Evolutionary conservation across 1,284 basidiomycete genomes (phyloP).

Genomic region (Coniferiporia weirii): DNA sequence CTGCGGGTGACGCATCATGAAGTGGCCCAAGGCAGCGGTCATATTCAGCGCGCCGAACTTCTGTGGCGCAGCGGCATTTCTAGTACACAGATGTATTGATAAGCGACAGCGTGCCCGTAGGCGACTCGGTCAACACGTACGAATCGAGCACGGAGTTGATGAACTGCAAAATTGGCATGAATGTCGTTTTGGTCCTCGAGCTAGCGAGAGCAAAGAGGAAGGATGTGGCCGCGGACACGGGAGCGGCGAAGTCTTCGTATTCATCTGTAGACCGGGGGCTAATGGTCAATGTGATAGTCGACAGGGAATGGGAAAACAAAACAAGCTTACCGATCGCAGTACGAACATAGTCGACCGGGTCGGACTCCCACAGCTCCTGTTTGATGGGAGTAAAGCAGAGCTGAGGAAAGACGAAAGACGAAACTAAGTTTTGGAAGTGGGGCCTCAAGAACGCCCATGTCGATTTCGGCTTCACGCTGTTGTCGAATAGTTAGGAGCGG

Average conservation of each 20-base stretch:
- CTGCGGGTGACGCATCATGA: constrained; percentile 77
- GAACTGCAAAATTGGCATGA: constrained; percentile 72
- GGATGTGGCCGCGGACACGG: constrained; percentile 69
- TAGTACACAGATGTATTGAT: constrained; percentile 21
- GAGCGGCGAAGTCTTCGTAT: constrained; percentile 71
- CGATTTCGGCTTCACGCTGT: constrained; percentile 81
- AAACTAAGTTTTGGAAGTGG: constrained; percentile 69
- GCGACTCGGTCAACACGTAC: constrained; percentile 35
- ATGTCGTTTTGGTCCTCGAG: constrained; percentile 72
- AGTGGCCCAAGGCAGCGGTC: constrained; percentile 66
- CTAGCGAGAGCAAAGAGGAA: constrained; percentile 75
- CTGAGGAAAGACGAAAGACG: constrained; percentile 80
- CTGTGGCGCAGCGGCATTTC: constrained; percentile 53
- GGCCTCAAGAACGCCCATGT: constrained; percentile 84
- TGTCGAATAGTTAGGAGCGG: too few species aligned
- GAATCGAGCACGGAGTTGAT: constrained; percentile 66
- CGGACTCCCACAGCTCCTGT: constrained; percentile 66
- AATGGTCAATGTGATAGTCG: neutral
- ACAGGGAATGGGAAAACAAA: neutral
- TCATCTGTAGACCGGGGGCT: constrained; percentile 47
- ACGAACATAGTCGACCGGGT: constrained; percentile 77
- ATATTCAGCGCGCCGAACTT: constrained; percentile 82
- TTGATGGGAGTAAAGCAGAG: constrained; percentile 69
- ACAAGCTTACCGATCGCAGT: constrained; percentile 55
- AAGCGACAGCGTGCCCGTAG: neutral